These are phyloP conservation scores for Phaeosphaeria sp. DNA, from an alignment of 2,329 filamentous ascomycete species.

Conservation along the genomic window DNA sequence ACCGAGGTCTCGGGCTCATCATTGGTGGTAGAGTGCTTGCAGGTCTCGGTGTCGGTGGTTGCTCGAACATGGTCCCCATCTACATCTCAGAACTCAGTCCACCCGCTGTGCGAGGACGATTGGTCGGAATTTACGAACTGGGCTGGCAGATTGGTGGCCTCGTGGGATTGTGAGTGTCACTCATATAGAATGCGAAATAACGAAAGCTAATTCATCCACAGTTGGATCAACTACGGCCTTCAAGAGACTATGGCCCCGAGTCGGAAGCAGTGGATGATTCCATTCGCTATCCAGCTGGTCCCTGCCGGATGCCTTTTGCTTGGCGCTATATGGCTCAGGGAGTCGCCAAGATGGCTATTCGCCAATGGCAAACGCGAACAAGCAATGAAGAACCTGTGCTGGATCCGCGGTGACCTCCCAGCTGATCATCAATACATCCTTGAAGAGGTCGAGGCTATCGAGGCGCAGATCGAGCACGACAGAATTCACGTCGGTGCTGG, in stretches of 20 bases:
- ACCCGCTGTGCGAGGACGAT: constrained; percentile 63
- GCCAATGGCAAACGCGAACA: constrained; percentile 49
- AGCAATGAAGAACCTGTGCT: constrained; percentile 59
- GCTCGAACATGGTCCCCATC: constrained; percentile 65
- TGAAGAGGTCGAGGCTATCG: constrained; percentile 75
- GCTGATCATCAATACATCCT: constrained; percentile 70
- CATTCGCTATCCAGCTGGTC: constrained; percentile 69
- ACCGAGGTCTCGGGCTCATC: constrained; percentile 61
- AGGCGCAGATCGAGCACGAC: constrained; percentile 71
- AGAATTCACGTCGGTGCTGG: constrained; percentile 68
- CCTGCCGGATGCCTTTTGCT: constrained; percentile 65
- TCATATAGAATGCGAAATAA: constrained; percentile 47
- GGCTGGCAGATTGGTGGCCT: constrained; percentile 57
- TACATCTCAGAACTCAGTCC: constrained; percentile 66
- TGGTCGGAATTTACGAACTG: constrained; percentile 58
- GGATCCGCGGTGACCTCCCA: constrained; percentile 65
- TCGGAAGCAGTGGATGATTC: constrained; percentile 55
- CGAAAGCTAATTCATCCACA: constrained; percentile 34
- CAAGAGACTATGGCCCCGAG: constrained; percentile 52
- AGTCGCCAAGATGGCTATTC: constrained; percentile 54
- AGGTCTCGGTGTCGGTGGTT: constrained; percentile 63
- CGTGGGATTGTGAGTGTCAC: constrained; percentile 37
- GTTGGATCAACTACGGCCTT: constrained; percentile 54
- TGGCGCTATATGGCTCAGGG: constrained; percentile 52
- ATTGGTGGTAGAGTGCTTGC: constrained; percentile 65